Evolutionary conservation across 148 eudicot species (phyloP).

Genomic region (Diospyros kaki): DNA sequence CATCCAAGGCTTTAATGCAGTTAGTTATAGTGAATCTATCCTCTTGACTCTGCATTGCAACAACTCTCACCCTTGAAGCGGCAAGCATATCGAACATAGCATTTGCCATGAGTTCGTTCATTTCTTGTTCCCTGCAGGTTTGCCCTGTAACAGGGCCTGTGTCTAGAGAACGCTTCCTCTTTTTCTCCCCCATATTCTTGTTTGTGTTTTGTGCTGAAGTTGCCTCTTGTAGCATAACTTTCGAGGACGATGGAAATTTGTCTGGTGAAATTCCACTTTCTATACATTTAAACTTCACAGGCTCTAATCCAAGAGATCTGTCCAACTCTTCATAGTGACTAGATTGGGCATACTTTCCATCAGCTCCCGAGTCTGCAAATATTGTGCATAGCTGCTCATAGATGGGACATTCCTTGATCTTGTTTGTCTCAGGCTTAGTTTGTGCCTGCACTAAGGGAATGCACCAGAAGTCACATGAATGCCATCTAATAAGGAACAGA

Average conservation of each 20-base stretch:
- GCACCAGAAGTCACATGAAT: neutral
- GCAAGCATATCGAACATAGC: slow-evolving; percentile 60
- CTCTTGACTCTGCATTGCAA: slow-evolving; percentile 17
- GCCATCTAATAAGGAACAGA: neutral
- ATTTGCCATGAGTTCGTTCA: slow-evolving; percentile 45
- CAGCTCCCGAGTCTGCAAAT: slow-evolving; percentile 59
- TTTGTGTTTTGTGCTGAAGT: slow-evolving; percentile 25
- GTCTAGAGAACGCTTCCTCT: slow-evolving; percentile 58
- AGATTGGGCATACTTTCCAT: slow-evolving; percentile 82
- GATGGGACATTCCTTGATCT: slow-evolving; percentile 70
- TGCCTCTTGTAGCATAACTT: slow-evolving; percentile 17
- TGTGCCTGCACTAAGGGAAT: slow-evolving; percentile 35
- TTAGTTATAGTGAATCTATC: slow-evolving; percentile 42
- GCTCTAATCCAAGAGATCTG: slow-evolving; percentile 24
- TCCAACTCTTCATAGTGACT: slow-evolving; percentile 66
- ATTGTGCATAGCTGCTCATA: slow-evolving; percentile 67
- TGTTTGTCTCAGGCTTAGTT: slow-evolving; percentile 44
- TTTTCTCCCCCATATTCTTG: slow-evolving; percentile 30
- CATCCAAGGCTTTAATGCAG: slow-evolving; percentile 64
- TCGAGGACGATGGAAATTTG: slow-evolving; percentile 35
- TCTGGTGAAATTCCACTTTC: slow-evolving; percentile 29
- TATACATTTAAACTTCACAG: slow-evolving; percentile 8
- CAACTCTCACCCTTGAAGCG: slow-evolving; percentile 36
- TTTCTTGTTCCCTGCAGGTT: slow-evolving; percentile 30
- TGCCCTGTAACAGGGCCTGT: slow-evolving; percentile 21